Evolutionary conservation across 2,329 filamentous ascomycete species (phyloP).

Genomic region (Botrytis byssoidea): DNA sequence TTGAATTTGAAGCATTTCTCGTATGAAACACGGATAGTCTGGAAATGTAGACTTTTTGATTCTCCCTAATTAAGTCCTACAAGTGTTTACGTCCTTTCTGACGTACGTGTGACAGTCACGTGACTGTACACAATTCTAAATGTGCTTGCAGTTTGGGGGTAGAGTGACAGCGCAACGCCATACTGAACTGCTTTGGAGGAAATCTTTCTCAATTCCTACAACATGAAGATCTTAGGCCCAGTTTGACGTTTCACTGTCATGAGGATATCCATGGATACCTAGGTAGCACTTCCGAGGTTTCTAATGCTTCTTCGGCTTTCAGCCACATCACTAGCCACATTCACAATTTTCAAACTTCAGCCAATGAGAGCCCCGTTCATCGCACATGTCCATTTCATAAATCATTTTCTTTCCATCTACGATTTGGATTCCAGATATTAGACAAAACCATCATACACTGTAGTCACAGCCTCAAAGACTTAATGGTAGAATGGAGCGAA

Average conservation of each 20-base stretch:
- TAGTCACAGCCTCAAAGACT: constrained; percentile 2
- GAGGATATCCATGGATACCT: too few relatives aligned
- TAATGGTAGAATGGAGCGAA: not conserved
- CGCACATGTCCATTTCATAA: not conserved
- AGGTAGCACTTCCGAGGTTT: not conserved
- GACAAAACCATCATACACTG: not conserved
- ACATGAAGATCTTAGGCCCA: not conserved
- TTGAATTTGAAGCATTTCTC: not conserved
- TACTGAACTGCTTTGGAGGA: not conserved
- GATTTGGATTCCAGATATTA: not conserved
- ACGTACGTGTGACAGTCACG: not conserved
- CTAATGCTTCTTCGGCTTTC: not conserved
- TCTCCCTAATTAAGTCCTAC: not conserved
- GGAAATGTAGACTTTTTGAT: not conserved
- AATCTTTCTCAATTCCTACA: not conserved
- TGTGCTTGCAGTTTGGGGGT: not conserved
- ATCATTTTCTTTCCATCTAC: not conserved
- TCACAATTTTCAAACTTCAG: not conserved
- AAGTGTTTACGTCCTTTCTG: not conserved
- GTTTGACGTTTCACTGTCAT: not conserved
- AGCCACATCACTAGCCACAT: not conserved
- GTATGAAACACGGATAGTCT: not conserved
- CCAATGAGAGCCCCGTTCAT: not conserved
- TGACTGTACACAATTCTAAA: not conserved
- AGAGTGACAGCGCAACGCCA: not conserved